A percentile compares a stretch with the other conserved stretches of the same genome.
Evolutionary conservation across 192 early-diverging fungal species (phyloP).

Genomic region (Coemansia sp.): DNA sequence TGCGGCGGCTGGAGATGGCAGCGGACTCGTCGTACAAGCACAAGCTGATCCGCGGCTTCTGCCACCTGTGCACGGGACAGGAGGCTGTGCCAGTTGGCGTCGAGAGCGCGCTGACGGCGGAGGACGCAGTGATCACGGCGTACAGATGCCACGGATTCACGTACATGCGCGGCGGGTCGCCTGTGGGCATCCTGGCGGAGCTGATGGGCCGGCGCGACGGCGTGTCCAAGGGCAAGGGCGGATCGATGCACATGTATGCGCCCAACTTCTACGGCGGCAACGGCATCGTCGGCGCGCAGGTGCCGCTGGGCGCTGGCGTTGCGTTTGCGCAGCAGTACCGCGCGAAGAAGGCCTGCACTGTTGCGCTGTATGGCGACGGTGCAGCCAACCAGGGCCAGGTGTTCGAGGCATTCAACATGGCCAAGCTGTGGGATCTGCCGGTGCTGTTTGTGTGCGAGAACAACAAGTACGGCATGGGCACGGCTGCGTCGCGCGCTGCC

Average conservation of each 20-base stretch:
- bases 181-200: conserved; percentile 70
- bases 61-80: conserved; percentile 97
- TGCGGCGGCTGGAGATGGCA: conserved; percentile 91
- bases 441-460: conserved; percentile 96
- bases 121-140: conserved; percentile 95
- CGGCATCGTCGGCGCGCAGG: conserved; percentile 98
- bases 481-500: conserved; percentile 83
- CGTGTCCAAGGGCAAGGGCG: conserved; percentile 93
- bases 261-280: conserved; percentile 97
- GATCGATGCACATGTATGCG: conserved; percentile 99
- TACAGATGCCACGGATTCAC: conserved; percentile 99
- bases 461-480: conserved; percentile 99
- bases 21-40: conserved; percentile 94
- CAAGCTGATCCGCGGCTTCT: conserved; percentile 97
- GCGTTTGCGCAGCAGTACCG: conserved; percentile 95
- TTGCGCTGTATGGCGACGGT: conserved; percentile 95
- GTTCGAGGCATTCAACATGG: conserved; percentile 99
- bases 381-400: conserved; percentile 98
- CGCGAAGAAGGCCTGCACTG: conserved; percentile 73
- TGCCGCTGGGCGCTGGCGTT: conserved; percentile 79
- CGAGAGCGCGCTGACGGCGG: conserved; percentile 80
- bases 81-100: conserved; percentile 93
- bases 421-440: conserved; percentile 95
- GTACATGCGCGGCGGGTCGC: conserved; percentile 74
- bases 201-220: conserved; percentile 83